Evolutionary conservation across 306 rosid species (phyloP).

Genomic region (Albizia julibrissin): DNA sequence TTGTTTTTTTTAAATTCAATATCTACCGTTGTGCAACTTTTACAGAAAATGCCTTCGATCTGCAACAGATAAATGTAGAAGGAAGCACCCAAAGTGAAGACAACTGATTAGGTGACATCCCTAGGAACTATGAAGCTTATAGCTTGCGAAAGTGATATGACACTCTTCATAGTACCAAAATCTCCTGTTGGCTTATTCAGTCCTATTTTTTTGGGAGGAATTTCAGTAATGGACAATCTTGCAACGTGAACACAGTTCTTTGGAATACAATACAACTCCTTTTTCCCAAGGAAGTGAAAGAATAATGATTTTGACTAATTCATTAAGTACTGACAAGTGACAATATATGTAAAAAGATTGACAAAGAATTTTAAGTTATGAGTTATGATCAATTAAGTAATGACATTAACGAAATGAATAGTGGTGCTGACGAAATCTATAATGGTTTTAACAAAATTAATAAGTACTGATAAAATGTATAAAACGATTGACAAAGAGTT

Average conservation of each 20-base stretch:
- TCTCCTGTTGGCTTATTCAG: background rate
- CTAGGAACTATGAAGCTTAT: background rate
- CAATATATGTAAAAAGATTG: too few species aligned
- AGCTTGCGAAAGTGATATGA: background rate
- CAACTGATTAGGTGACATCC: conserved; percentile 65
- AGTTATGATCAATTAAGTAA: too few species aligned
- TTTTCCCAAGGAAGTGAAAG: conserved; percentile 84
- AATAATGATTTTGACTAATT: too few species aligned
- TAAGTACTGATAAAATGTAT: too few species aligned
- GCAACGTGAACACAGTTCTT: conserved; percentile 86
- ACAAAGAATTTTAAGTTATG: too few species aligned
- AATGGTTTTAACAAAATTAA: too few species aligned
- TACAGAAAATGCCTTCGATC: conserved; percentile 82
- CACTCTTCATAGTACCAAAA: background rate
- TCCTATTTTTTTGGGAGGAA: background rate
- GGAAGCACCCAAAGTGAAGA: conserved; percentile 90
- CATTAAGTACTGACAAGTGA: too few species aligned
- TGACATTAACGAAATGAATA: too few species aligned
- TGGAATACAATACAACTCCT: conserved; percentile 98
- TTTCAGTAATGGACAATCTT: conserved; percentile 82
- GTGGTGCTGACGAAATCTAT: too few species aligned
- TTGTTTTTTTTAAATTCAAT: conserved; percentile 7
- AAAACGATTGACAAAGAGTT: too few species aligned
- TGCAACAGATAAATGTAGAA: conserved; percentile 91
- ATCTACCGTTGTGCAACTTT: conserved; percentile 52